Percentiles rank a stretch among this genome's conserved stretches.
phyloP scores from a whole-genome alignment of 345 rosid genomes.

The thale cress (Arabidopsis thaliana) region TAIR10.1 NC_003074.8:6528501-6529000 shows the following conservation, averaged over 20 bases:
- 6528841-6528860: conserved; percentile 14
- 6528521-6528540: conserved; percentile 79
- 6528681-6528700: conserved; percentile 85
- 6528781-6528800: neutral
- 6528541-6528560: conserved; percentile 77
- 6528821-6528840: conserved; percentile 11
- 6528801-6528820: neutral
- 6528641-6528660: conserved; percentile 84
- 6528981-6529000: conserved; percentile 63
- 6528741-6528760: neutral
- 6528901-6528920: neutral
- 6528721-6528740: conserved; percentile 3
- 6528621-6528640: conserved; percentile 67
- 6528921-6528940: neutral
- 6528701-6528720: neutral
- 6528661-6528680: conserved; percentile 94
- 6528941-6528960: conserved; percentile 30
- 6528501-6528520: conserved; percentile 9
- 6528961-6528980: neutral
- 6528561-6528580: conserved; percentile 77
- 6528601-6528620: conserved; percentile 77
- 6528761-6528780: conserved; percentile 12
- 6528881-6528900: conserved; percentile 6
- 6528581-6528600: conserved; percentile 87
- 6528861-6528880: neutral